phyloP scores from a whole-genome alignment of 306 rosid species.

The Quercus cerris region DNA sequence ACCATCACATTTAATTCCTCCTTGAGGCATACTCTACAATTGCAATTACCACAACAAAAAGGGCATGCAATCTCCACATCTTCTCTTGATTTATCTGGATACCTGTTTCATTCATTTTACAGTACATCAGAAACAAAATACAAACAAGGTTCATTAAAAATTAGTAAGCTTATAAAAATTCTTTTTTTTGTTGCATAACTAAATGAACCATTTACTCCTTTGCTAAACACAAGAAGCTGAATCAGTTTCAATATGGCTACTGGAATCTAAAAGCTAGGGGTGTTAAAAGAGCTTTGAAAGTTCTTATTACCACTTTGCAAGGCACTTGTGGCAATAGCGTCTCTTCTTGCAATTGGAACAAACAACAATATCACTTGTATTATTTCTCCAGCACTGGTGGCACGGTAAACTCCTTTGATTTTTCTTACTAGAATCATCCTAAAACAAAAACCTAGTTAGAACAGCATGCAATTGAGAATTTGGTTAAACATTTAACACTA shows the following conservation, averaged over 20 bases:
- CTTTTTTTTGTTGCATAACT: neutral
- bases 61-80: slow-evolving; percentile 53
- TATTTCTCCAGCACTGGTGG: slow-evolving; percentile 53
- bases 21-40: slow-evolving; percentile 61
- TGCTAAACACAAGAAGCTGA: neutral
- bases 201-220: neutral
- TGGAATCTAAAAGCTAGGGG: neutral
- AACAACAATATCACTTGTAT: slow-evolving; percentile 33
- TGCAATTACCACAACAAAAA: slow-evolving; percentile 54
- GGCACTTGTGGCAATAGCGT: slow-evolving; percentile 58
- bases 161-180: neutral
- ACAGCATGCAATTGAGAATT: neutral
- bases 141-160: slow-evolving; percentile 2
- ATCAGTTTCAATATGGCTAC: neutral
- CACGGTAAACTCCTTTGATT: slow-evolving; percentile 35
- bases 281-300: neutral
- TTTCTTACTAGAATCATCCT: slow-evolving; percentile 36
- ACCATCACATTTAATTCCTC: slow-evolving; percentile 41
- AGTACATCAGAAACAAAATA: slow-evolving; percentile 21
- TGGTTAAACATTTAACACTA: neutral
- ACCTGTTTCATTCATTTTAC: slow-evolving; percentile 37
- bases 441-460: slow-evolving; percentile 21
- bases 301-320: slow-evolving; percentile 53
- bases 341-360: slow-evolving; percentile 54
- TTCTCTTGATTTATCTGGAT: slow-evolving; percentile 49